Evolutionary conservation across 805 yeast genomes (phyloP).

Genomic region (Scheffersomyces coipomensis): DNA sequence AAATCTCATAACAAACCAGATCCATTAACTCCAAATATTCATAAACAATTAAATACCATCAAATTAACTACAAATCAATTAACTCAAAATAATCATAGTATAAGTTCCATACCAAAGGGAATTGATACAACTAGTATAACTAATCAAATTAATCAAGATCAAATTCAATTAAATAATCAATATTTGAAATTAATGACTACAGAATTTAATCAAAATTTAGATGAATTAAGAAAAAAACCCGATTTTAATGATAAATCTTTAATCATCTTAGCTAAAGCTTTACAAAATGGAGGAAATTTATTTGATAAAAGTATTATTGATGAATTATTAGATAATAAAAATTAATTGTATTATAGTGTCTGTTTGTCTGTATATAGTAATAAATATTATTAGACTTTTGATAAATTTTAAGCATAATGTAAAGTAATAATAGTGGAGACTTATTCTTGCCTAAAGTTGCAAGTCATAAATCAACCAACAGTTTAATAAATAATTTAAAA

Average conservation of each 20-base stretch:
- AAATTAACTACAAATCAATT: conserved; percentile 24
- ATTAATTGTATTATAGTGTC: no score
- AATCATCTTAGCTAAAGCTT: conserved; percentile 52
- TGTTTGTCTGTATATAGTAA: no score
- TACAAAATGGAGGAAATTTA: conserved; percentile 58
- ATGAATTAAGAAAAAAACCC: conserved; percentile 57
- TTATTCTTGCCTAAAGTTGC: no score
- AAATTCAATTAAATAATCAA: conserved; percentile 44
- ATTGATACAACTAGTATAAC: conserved; percentile 8
- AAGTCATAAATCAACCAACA: no score
- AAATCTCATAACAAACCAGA: conserved; percentile 13
- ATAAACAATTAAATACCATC: conserved; percentile 18
- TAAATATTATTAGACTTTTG: no score
- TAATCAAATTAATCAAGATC: conserved; percentile 14
- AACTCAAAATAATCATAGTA: conserved; percentile 9
- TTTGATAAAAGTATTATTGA: conserved; percentile 53
- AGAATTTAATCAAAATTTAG: conserved; percentile 61
- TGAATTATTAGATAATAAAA: conserved; percentile 16
- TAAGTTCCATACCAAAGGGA: conserved; percentile 16
- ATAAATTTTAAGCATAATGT: no score
- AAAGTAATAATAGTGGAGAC: no score
- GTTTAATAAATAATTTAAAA: no score
- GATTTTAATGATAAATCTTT: conserved; percentile 61
- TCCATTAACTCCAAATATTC: conserved; percentile 16
- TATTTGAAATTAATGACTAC: conserved; percentile 56